phyloP scores from a whole-genome alignment of 139 green algal genomes.

The Deuterostichococcus epilithicus region DNA sequence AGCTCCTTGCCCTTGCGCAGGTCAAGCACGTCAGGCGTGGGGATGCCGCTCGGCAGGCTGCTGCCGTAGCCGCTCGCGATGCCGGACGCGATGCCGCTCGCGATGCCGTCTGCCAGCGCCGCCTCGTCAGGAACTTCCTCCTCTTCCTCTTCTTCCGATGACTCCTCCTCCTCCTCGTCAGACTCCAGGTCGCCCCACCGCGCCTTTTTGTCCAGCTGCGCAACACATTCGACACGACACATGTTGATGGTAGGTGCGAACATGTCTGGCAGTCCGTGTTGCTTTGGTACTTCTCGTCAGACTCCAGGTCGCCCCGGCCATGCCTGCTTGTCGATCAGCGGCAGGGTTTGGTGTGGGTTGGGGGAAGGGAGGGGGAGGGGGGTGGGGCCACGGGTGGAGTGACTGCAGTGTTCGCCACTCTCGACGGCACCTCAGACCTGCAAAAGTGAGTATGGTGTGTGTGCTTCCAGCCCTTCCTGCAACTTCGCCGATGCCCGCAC shows the following conservation, averaged over 20 bases:
- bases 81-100: constrained; percentile 31
- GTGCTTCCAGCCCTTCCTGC: too few species aligned
- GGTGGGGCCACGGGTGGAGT: too few species aligned
- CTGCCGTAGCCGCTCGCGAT: constrained; percentile 69
- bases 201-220: constrained; percentile 59
- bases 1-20: constrained; percentile 74
- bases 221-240: not conserved
- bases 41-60: constrained; percentile 67
- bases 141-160: constrained; percentile 52
- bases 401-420: too few species aligned
- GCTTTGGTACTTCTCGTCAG: constrained; percentile 2
- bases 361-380: too few species aligned
- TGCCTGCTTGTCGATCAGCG: not conserved
- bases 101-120: constrained; percentile 41
- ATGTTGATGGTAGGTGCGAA: too few species aligned
- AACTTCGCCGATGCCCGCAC: too few species aligned
- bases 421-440: too few species aligned
- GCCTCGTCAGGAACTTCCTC: constrained; percentile 37
- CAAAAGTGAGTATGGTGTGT: too few species aligned
- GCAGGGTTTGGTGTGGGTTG: too few species aligned
- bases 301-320: constrained; percentile 16
- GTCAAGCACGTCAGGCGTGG: constrained; percentile 83
- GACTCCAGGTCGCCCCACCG: constrained; percentile 78
- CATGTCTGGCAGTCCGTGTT: constrained; percentile 9
- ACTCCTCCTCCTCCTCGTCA: constrained; percentile 59